Evolutionary conservation across 2,329 filamentous ascomycete species (phyloP), one percentile per base, ranked within the genome.

Genomic region (Penicillium italicum): DNA sequence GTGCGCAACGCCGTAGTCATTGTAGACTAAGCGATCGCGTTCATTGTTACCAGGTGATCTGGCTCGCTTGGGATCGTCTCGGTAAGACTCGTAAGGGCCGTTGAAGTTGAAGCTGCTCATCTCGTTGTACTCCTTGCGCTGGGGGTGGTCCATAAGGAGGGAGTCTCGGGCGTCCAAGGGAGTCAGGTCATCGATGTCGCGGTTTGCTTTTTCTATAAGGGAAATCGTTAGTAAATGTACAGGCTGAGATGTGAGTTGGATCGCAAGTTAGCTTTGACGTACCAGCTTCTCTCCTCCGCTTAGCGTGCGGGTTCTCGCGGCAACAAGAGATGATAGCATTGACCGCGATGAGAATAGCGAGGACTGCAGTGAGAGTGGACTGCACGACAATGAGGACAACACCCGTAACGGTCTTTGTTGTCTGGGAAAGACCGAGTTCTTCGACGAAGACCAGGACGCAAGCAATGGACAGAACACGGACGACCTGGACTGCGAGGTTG

Each of bases 381-480:
- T 99, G 94, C 5, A 97, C 82, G n/a, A 87, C 90, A 62, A 97
- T 94, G 56, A 99, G 82, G 16, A 91, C 90, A n/a, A 97, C 85
- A 53, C 94, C 94, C 16, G 90, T 93, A 47, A 97, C 84, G 0
- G 94, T 97, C 79, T 97, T 91, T 10, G 93, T 97, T 10, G 92
- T 96, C 74, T 97, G 87, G 6, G 86, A 82, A 64, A 99, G 87
- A 55, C 89, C 90, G 51, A 99, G 85, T 76, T 97, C 88, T 70
- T 97, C 89, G 28, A 97, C 93, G 66, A 97, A 99, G 49, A 97
- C 81, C 62, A 99, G 77, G 65, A 97, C 90, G 76, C 92, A 96
- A 52, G 85, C 82, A 7, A 97, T 89, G 0, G 93, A 97, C 48
- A 97, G 77, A 12, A 96, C 88, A 41, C 94, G 89, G 18, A 97